A percentile compares a stretch with the other conserved stretches of the same genome.
phyloP scores from a whole-genome alignment of 441 rosid genomes.

The Theobroma grandiflorum region DNA sequence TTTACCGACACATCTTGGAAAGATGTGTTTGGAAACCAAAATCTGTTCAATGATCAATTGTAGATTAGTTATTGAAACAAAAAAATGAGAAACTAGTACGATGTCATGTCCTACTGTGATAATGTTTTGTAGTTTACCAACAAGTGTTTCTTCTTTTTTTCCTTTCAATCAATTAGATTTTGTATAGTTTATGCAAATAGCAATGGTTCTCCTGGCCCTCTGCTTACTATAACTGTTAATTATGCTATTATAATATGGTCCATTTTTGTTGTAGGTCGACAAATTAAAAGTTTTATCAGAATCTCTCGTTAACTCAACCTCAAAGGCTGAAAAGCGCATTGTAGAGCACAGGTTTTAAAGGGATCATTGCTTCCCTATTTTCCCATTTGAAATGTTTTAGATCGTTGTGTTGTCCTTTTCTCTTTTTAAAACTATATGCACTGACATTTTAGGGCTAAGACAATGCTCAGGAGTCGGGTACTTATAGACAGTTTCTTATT shows the following conservation, averaged over 20 bases:
- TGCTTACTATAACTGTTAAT: not conserved
- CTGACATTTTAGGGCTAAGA: not conserved
- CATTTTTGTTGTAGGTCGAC: conserved; percentile 62
- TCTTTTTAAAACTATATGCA: not conserved
- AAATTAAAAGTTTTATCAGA: conserved; percentile 84
- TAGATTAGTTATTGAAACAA: not conserved
- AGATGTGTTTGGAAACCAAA: not conserved
- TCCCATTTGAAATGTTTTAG: not conserved
- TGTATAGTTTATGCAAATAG: not conserved
- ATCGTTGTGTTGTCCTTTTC: not conserved
- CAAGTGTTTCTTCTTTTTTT: not conserved
- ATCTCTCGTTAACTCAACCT: conserved; percentile 76
- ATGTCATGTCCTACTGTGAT: not conserved
- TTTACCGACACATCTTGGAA: not conserved
- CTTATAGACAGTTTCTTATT: not conserved
- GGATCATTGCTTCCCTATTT: not conserved
- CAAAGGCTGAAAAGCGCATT: conserved; percentile 81
- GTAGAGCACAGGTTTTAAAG: conserved; percentile 74
- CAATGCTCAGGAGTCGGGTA: no score
- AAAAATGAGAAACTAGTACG: not conserved
- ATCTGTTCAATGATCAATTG: not conserved
- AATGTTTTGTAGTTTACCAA: not conserved
- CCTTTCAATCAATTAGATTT: not conserved
- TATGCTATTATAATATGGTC: conserved; percentile 13
- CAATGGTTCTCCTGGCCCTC: not conserved